Conservation (phyloP, 169 alveolate genomes). For the Plasmodium knowlesi region DNA sequence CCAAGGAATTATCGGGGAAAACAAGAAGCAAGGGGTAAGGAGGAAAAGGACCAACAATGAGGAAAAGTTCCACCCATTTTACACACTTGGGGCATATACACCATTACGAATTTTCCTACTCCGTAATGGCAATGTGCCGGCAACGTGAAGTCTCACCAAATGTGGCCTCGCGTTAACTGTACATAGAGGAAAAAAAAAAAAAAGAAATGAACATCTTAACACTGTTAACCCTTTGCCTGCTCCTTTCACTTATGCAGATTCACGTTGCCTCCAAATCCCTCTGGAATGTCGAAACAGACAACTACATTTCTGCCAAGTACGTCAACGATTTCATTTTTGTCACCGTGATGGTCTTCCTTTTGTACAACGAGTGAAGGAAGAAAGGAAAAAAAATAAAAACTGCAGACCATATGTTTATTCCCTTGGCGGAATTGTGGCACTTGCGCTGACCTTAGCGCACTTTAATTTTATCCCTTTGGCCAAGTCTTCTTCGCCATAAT, state of each 20-base stretch:
- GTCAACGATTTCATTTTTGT: constrained; percentile 68
- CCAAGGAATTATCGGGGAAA: constrained; percentile 67
- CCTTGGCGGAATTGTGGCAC: constrained; percentile 7
- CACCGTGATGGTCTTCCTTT: constrained; percentile 66
- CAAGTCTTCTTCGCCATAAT: neutral
- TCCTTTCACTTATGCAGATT: constrained; percentile 17
- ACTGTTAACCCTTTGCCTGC: neutral
- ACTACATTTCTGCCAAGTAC: constrained; percentile 69
- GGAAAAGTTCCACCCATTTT: neutral
- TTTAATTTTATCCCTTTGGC: neutral
- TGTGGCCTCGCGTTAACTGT: neutral
- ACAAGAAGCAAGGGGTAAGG: constrained; percentile 70
- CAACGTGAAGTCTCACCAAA: neutral
- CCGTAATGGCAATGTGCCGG: neutral
- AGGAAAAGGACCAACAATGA: neutral
- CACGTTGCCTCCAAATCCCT: constrained; percentile 75
- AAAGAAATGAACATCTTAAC: neutral
- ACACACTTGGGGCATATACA: neutral
- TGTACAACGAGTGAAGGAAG: constrained; percentile 50
- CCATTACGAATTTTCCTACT: neutral
- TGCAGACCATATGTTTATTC: neutral
- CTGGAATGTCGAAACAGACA: constrained; percentile 74
- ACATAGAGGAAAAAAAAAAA: neutral
- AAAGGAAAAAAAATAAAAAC: neutral
- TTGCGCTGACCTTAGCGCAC: neutral